Conservation (phyloP, 495 filamentous ascomycete genomes). For the Annulohypoxylon moriforme region DNA sequence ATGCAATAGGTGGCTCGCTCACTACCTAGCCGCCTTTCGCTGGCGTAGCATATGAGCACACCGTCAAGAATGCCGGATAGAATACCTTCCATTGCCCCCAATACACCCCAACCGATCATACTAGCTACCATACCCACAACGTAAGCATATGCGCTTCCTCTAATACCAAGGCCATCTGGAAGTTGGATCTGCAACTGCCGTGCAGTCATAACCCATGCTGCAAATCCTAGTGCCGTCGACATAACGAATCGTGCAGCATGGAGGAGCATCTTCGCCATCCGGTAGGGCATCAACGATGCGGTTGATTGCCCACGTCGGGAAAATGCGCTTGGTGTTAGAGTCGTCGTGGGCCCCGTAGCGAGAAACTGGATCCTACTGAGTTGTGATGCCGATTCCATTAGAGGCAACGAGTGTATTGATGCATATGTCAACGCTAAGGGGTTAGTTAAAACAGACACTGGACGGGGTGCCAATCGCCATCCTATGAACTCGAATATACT, state of each 20-base stretch:
- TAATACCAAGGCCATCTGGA: slow-evolving; percentile 63
- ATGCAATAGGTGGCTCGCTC: slow-evolving; percentile 83
- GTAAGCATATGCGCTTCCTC: slow-evolving; percentile 94
- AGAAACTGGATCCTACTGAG: slow-evolving; percentile 83
- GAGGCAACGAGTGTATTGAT: slow-evolving; percentile 89
- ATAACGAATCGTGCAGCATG: slow-evolving; percentile 91
- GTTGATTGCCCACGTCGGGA: slow-evolving; percentile 58
- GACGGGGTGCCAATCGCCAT: slow-evolving; percentile 71
- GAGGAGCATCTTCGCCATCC: slow-evolving; percentile 89
- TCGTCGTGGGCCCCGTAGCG: slow-evolving; percentile 68
- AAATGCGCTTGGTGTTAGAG: slow-evolving; percentile 69
- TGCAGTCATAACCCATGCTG: slow-evolving; percentile 96
- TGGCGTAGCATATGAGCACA: slow-evolving; percentile 91
- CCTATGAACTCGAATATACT: slow-evolving; percentile 49
- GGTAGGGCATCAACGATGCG: slow-evolving; percentile 71
- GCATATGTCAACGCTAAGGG: slow-evolving; percentile 92
- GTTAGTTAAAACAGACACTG: slow-evolving; percentile 85
- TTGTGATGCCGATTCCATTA: slow-evolving; percentile 78
- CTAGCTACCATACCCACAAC: slow-evolving; percentile 91
- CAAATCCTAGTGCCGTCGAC: slow-evolving; percentile 88
- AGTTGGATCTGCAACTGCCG: slow-evolving; percentile 69
- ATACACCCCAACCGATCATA: slow-evolving; percentile 92
- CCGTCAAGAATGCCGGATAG: slow-evolving; percentile 93
- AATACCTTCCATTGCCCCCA: slow-evolving; percentile 96
- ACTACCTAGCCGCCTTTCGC: slow-evolving; percentile 76